These are phyloP conservation scores for Crepidotus variabilis DNA, from an alignment of 768 basidiomycete genomes.

Conservation along the genomic window DNA sequence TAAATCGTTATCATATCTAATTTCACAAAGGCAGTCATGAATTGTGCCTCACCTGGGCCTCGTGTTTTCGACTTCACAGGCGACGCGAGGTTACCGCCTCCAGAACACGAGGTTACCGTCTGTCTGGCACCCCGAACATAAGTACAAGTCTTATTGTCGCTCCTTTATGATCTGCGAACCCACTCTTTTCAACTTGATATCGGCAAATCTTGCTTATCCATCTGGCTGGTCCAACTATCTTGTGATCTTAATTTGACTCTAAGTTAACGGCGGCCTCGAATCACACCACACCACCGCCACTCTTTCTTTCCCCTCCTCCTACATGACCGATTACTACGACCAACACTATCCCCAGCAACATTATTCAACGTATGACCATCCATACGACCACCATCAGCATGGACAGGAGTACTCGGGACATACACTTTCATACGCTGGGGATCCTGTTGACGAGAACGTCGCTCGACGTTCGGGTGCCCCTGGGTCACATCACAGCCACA, in stretches of 20 bases:
- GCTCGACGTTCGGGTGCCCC: slow-evolving; percentile 18
- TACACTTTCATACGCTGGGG: slow-evolving; percentile 9
- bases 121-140: slow-evolving; percentile 1
- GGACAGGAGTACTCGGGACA: slow-evolving; percentile 2
- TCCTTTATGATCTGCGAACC: slow-evolving; percentile 2
- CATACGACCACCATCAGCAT: neutral
- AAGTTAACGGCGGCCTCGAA: slow-evolving; percentile 1
- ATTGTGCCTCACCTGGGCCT: neutral
- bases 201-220: slow-evolving; percentile 3
- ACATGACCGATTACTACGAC: slow-evolving; percentile 21
- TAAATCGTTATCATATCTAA: neutral
- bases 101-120: neutral
- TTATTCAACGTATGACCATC: slow-evolving; percentile 13
- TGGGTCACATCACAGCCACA: slow-evolving; percentile 18
- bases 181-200: neutral
- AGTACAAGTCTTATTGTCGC: slow-evolving; percentile 2
- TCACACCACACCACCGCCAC: slow-evolving; percentile 5
- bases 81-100: neutral
- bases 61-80: neutral
- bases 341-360: slow-evolving; percentile 1
- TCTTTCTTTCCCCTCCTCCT: slow-evolving; percentile 4
- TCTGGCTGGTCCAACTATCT: slow-evolving; percentile 5
- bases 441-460: slow-evolving; percentile 16
- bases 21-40: neutral
- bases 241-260: neutral